These are phyloP conservation scores for Ramularia collo-cygni DNA, from an alignment of 2,329 filamentous ascomycete genomes.

Conservation along the genomic window DNA sequence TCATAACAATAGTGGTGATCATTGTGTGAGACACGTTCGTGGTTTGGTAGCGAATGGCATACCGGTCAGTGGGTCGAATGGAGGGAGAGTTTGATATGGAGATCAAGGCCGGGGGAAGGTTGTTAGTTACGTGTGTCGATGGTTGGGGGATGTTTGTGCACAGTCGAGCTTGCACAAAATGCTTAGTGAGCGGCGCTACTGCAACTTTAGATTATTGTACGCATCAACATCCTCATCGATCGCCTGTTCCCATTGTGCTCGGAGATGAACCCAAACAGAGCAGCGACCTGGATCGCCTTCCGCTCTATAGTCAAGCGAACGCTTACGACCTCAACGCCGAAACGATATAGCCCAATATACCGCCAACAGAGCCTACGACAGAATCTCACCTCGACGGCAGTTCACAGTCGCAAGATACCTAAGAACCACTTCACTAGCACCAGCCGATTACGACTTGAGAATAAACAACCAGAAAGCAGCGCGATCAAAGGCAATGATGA, in stretches of 20 bases:
- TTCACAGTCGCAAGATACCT: constrained; percentile 15
- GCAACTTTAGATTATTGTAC: too few relatives aligned
- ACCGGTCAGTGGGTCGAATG: too few relatives aligned
- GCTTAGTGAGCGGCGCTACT: too few relatives aligned
- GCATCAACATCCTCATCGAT: neutral
- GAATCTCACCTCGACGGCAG: constrained; percentile 16
- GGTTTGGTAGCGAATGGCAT: too few relatives aligned
- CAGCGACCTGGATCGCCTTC: constrained; percentile 27
- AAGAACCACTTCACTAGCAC: constrained; percentile 23
- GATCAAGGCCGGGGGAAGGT: too few relatives aligned
- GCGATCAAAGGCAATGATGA: neutral
- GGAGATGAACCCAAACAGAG: constrained; percentile 7
- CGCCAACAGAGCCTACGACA: constrained; percentile 12
- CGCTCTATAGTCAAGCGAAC: constrained; percentile 19
- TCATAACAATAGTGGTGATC: too few relatives aligned
- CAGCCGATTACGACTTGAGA: constrained; percentile 14
- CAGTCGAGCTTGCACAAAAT: too few relatives aligned
- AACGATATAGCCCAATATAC: constrained; percentile 13
- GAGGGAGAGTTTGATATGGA: too few relatives aligned
- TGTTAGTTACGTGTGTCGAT: too few relatives aligned
- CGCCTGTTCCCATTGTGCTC: too few relatives aligned
- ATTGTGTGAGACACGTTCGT: too few relatives aligned
- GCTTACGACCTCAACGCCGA: constrained; percentile 18
- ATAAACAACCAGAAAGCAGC: constrained; percentile 5
- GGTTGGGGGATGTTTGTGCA: too few relatives aligned